These are phyloP conservation scores for Colletotrichum sidae DNA, from an alignment of 2,329 filamentous ascomycete species.

Conservation along the genomic window DNA sequence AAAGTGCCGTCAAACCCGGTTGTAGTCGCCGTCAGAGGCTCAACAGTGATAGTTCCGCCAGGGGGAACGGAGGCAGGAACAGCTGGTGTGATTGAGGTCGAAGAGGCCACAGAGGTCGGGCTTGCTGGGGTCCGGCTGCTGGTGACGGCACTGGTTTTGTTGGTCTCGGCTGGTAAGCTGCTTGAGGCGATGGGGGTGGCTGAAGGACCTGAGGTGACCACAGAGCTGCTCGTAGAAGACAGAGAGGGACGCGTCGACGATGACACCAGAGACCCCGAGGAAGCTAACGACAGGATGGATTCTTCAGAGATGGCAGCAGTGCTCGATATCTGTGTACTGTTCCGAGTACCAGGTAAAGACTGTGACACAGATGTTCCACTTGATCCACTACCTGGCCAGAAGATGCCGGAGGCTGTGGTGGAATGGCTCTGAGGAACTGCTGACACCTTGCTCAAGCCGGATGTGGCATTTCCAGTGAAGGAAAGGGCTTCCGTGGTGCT, in stretches of 20 bases:
- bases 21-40: slow-evolving; percentile 17
- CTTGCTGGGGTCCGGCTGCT: neutral
- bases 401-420: neutral
- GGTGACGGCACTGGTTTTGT: neutral
- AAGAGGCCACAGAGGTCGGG: neutral
- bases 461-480: neutral
- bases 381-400: neutral
- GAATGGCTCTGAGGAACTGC: neutral
- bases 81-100: neutral
- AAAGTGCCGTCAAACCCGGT: slow-evolving; percentile 10
- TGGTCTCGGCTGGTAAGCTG: slow-evolving; percentile 18
- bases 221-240: no score
- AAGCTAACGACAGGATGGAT: neutral
- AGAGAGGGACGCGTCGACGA: neutral
- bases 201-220: no score
- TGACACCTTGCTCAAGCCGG: neutral
- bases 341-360: neutral
- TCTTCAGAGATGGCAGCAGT: neutral
- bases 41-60: slow-evolving; percentile 15
- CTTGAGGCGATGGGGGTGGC: slow-evolving; percentile 20
- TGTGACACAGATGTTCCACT: neutral
- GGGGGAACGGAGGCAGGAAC: neutral
- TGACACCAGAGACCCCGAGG: rapidly evolving
- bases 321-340: neutral
- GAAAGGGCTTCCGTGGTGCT: neutral